Conservation (phyloP, 305 asterid genomes). For the Fraxinus greggii region DNA sequence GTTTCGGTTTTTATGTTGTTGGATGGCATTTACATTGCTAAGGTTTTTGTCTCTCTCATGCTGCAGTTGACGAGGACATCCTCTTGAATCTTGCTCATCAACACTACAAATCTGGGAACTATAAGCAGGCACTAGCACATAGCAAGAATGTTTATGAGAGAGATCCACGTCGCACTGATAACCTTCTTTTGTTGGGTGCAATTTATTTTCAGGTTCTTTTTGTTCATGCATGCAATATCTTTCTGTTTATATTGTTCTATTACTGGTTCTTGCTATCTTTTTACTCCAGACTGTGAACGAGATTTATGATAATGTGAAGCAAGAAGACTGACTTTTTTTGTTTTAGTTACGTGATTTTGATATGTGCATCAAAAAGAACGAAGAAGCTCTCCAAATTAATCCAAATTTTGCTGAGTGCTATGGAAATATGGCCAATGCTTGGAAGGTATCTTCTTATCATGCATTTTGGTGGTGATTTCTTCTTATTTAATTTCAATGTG, state of each 20-base stretch:
- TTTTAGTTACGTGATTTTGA: conserved; percentile 85
- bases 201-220: conserved; percentile 77
- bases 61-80: conserved; percentile 75
- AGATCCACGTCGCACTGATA: conserved; percentile 81
- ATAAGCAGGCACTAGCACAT: conserved; percentile 81
- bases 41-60: not conserved
- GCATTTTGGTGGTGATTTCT: conserved; percentile 19
- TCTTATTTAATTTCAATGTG: conserved; percentile 20
- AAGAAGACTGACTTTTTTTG: conserved; percentile 7
- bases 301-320: conserved; percentile 16
- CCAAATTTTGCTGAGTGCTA: conserved; percentile 97
- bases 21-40: not conserved
- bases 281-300: conserved; percentile 15
- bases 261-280: conserved; percentile 8
- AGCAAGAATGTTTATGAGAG: conserved; percentile 83
- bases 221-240: not conserved
- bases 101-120: conserved; percentile 78
- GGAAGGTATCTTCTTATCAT: conserved; percentile 59
- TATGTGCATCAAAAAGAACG: conserved; percentile 79
- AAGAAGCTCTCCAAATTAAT: conserved; percentile 85
- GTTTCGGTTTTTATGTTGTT: not conserved
- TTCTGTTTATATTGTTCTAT: conserved; percentile 4
- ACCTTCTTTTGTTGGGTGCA: conserved; percentile 94
- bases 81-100: conserved; percentile 86
- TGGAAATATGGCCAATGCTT: conserved; percentile 99